Evolutionary conservation across 345 rosid species (phyloP).

Genomic region (Sisymbrium altissimum): DNA sequence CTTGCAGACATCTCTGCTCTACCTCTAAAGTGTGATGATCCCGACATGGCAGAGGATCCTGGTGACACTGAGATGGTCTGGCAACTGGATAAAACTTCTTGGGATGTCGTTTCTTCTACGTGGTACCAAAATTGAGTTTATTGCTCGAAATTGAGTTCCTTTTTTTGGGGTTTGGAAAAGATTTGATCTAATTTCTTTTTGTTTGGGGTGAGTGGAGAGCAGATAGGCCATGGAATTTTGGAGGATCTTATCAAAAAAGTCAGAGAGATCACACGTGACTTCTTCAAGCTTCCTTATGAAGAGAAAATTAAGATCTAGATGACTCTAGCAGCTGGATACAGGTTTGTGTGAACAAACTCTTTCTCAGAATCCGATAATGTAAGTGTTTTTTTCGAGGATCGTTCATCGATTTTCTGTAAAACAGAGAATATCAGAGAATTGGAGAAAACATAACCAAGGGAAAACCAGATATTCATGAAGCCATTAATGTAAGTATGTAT

Average conservation of each 20-base stretch:
- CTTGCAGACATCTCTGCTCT: constrained; percentile 60
- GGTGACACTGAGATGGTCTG: constrained; percentile 52
- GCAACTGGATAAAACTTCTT: constrained; percentile 70
- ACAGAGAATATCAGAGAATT: constrained; percentile 82
- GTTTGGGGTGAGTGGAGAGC: constrained; percentile 27
- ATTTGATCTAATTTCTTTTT: not conserved
- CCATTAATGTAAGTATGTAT: constrained; percentile 62
- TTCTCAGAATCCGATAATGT: not conserved
- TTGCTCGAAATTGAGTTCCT: not conserved
- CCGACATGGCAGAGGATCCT: constrained; percentile 54
- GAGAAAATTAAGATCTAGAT: constrained; percentile 69
- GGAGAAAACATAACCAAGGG: constrained; percentile 90
- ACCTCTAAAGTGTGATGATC: constrained; percentile 56
- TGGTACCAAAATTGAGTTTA: constrained; percentile 40
- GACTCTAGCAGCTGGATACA: constrained; percentile 71
- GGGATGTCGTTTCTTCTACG: constrained; percentile 85
- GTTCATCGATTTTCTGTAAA: constrained; percentile 5
- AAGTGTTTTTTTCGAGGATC: not conserved
- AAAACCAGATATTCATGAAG: constrained; percentile 70
- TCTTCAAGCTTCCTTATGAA: constrained; percentile 59
- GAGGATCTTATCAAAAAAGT: constrained; percentile 54
- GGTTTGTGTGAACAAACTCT: constrained; percentile 37
- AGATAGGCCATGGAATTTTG: constrained; percentile 78
- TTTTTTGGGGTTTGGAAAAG: not conserved
- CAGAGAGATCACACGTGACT: constrained; percentile 39